Percentiles rank a stretch among this genome's conserved stretches.
Evolutionary conservation across 2,329 filamentous ascomycete species (phyloP).

Genomic region (Cadophora sp.): DNA sequence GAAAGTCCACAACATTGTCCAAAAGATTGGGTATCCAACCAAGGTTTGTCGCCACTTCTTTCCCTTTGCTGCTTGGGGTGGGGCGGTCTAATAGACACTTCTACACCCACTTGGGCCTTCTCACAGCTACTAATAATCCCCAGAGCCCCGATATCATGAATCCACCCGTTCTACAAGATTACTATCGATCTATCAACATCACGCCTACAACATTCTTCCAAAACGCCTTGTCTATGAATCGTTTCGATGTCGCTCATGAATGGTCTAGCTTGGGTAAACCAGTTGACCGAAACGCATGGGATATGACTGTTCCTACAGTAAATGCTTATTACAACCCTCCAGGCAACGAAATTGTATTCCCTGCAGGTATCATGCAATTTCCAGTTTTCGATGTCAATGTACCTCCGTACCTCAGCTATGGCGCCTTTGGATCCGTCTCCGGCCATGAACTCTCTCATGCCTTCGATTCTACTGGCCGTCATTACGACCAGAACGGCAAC

Average conservation of each 20-base stretch:
- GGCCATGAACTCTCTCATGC: constrained; percentile 75
- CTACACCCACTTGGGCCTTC: background rate
- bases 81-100: too few species aligned
- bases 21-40: constrained; percentile 73
- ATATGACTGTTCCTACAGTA: constrained; percentile 64
- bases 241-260: constrained; percentile 54
- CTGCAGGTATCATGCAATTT: constrained; percentile 73
- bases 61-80: background rate
- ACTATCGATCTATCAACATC: constrained; percentile 62
- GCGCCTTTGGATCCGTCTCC: constrained; percentile 70
- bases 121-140: constrained; percentile 27
- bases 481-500: constrained; percentile 70
- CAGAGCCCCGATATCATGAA: constrained; percentile 66
- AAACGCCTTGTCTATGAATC: constrained; percentile 60
- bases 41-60: constrained; percentile 44
- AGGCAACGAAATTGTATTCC: constrained; percentile 72
- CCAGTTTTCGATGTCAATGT: constrained; percentile 69
- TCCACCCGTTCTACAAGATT: constrained; percentile 59
- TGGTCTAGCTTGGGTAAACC: constrained; percentile 68
- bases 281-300: constrained; percentile 65
- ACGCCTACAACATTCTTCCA: constrained; percentile 60
- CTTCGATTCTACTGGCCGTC: constrained; percentile 70
- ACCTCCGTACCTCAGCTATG: constrained; percentile 71
- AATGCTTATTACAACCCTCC: constrained; percentile 71
- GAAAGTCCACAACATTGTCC: constrained; percentile 71